Evolutionary conservation across 768 basidiomycete species (phyloP).

Genomic region (Kwoniella sp.): DNA sequence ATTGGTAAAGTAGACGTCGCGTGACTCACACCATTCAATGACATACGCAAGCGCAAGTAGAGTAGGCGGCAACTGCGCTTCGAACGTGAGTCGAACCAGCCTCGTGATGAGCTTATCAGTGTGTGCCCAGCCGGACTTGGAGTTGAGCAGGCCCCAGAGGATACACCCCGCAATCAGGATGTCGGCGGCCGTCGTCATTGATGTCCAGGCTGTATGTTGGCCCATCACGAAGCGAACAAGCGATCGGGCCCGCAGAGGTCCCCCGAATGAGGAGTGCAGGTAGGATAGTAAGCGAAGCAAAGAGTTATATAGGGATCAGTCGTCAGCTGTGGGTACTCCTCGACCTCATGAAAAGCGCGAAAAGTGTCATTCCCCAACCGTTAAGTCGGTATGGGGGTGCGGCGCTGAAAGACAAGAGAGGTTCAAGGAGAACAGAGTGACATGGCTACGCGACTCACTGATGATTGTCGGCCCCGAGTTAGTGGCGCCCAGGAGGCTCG

Average conservation of each 20-base stretch:
- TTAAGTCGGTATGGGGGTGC: too few relatives aligned
- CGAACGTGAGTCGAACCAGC: constrained; percentile 33
- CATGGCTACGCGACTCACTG: constrained; percentile 13
- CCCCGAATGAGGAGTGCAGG: too few relatives aligned
- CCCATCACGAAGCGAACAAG: not conserved
- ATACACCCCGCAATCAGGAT: constrained; percentile 34
- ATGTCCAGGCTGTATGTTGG: constrained; percentile 25
- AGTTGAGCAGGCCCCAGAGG: constrained; percentile 25
- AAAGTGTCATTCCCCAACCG: too few relatives aligned
- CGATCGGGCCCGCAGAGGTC: not conserved
- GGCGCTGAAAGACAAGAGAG: too few relatives aligned
- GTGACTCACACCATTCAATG: constrained; percentile 33
- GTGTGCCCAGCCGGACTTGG: constrained; percentile 40
- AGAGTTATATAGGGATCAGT: too few relatives aligned
- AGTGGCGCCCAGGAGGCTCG: constrained; percentile 19
- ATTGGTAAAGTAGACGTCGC: too few relatives aligned
- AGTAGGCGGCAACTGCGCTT: constrained; percentile 38
- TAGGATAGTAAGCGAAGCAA: too few relatives aligned
- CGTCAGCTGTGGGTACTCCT: too few relatives aligned
- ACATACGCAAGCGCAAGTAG: constrained; percentile 33
- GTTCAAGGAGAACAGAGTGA: not conserved
- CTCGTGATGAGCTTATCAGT: constrained; percentile 33
- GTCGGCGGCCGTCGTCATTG: constrained; percentile 31
- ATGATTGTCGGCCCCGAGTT: constrained; percentile 25
- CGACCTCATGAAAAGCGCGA: too few relatives aligned